Evolutionary conservation across 2,329 filamentous ascomycete species (phyloP), one percentile per base, ranked within the genome.

Genomic region (Dothiorella sarmentorum): DNA sequence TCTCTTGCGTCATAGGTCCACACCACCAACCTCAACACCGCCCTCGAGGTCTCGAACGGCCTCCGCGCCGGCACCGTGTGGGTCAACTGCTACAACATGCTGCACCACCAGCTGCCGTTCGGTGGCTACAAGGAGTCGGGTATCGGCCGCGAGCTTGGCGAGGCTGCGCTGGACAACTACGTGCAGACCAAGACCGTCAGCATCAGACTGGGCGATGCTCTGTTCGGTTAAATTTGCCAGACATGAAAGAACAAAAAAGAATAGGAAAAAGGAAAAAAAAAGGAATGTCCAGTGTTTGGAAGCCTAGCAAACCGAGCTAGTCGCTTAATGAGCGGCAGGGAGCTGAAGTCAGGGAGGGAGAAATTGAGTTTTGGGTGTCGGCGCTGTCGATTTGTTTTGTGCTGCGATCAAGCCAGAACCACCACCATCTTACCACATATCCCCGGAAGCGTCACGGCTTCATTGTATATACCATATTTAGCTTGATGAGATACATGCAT

Each of bases 1-100:
- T 38, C 27, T 29, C 26, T 47, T 53, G 49, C 49, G 49, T 53
- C 49, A 40, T 40, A 59, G 57, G 57, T 93, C 18, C 90, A 91
- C 84, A 93, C 89, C 27, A 82, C 76, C 63, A 86, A 91, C 72
- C 77, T 92, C 68, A 91, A 89, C 82, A 91, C 88, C 0, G 89
- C 90, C 67, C 83, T 94, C 68, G 82, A 88, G 35, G 86, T 91
- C 2, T 85, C 87, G 53, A 88, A 90, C 68, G 79, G 79, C 43
- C 80, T 93, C 63, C 81, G 84, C 62, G 87, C 89, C 1, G 91
- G 88, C 63, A 84, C 82, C 59, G 82, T 86, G 62, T 85, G 83
- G 82, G 80, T 86, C 66, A 86, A 87, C 77, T 78, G 78, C 60
- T 86, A 93, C 77, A 95, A 94, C 75, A 78, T 85, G 62, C 76